A percentile compares a stretch with the other conserved stretches of the same genome.
These are phyloP conservation scores for Penicillium hordei DNA, from an alignment of 2,329 filamentous ascomycete genomes.

Conservation along the genomic window DNA sequence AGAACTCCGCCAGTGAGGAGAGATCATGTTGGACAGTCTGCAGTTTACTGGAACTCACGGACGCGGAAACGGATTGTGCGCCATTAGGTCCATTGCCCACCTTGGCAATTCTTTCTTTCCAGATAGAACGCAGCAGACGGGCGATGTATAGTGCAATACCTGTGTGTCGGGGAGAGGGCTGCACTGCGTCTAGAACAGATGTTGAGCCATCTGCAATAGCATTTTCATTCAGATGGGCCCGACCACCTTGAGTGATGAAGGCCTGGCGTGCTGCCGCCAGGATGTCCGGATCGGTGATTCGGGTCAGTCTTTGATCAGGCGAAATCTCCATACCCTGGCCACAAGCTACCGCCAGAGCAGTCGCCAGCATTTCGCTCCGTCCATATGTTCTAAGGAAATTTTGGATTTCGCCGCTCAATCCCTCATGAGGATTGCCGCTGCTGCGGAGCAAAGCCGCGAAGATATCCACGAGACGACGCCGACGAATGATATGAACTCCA, in stretches of 20 bases:
- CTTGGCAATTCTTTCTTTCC: slow-evolving; percentile 74
- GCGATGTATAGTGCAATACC: slow-evolving; percentile 85
- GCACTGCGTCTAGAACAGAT: slow-evolving; percentile 75
- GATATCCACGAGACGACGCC: slow-evolving; percentile 83
- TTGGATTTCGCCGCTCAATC: slow-evolving; percentile 75
- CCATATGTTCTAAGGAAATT: slow-evolving; percentile 85
- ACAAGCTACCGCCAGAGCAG: slow-evolving; percentile 90
- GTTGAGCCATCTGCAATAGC: slow-evolving; percentile 59
- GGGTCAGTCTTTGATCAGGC: slow-evolving; percentile 66
- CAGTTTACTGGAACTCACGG: slow-evolving; percentile 67
- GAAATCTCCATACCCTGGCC: slow-evolving; percentile 85
- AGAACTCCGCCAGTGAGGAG: slow-evolving; percentile 74
- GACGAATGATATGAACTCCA: slow-evolving; percentile 81
- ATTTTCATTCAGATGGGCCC: slow-evolving; percentile 80
- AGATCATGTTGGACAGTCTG: slow-evolving; percentile 76
- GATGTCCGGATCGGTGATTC: slow-evolving; percentile 76
- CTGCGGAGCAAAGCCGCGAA: slow-evolving; percentile 79
- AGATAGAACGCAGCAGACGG: slow-evolving; percentile 82
- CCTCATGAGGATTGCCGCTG: slow-evolving; percentile 68
- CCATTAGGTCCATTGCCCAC: slow-evolving; percentile 57
- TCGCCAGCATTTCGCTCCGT: slow-evolving; percentile 82
- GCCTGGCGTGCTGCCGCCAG: slow-evolving; percentile 72
- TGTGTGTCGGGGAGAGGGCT: slow-evolving; percentile 83
- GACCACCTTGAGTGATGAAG: slow-evolving; percentile 90
- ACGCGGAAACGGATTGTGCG: slow-evolving; percentile 64